Base-by-base conservation (phyloP, 2,329 filamentous ascomycete species). In the Fusarium udum region DNA sequence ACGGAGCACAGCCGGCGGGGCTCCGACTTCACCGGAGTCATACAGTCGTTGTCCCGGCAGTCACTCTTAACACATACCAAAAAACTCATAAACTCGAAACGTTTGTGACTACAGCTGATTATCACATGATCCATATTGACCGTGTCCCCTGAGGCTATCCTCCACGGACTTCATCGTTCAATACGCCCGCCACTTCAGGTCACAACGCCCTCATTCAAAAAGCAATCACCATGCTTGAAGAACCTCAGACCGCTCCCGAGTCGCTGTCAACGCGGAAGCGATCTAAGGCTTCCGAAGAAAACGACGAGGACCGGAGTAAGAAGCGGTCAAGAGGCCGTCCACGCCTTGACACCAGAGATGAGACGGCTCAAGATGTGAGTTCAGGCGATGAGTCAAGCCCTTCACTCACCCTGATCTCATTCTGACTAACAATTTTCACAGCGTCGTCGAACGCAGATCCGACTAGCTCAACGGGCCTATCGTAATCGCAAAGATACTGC, bases 391-490 rank as follows among this genome's bases (percentile, higher is more conserved):
- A 40, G 28, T 15, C 45, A 22, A 46, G 28, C n/a, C 22, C 18
- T 26, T 20, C 31, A 37, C 26, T 37, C 42, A 42, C 63, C 22
- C 28, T 7, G n/a, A 24, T 31, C 18, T 57, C 42, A 64, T 53
- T 36, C n/a, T 18, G 49, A 62, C 77, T 81, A 65, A 82, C 70
- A 71, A 69, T 28, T 51, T 68, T 53, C 34, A 45, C 45, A 93
- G 92, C 92, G 94, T 70, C 92, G 95, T 59, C 89, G 95, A 61
- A 95, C 93, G 10, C 95, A 97, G 80, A 96, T 97, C 72, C 91
- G 95, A 31, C 88, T 95, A 61, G 95, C 95, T 4, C 95, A 97
- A 80, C 87, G 94, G 73, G 94, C 94, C 2, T 97, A 97, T 79
- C 90, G 95, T 22, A 90, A 92, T 77, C 91, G 95, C 58, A 97